A percentile compares a stretch with the other conserved stretches of the same genome.
Conservation (phyloP, 2,329 filamentous ascomycete genomes). For the Cylindrodendrum hubeiense region DNA sequence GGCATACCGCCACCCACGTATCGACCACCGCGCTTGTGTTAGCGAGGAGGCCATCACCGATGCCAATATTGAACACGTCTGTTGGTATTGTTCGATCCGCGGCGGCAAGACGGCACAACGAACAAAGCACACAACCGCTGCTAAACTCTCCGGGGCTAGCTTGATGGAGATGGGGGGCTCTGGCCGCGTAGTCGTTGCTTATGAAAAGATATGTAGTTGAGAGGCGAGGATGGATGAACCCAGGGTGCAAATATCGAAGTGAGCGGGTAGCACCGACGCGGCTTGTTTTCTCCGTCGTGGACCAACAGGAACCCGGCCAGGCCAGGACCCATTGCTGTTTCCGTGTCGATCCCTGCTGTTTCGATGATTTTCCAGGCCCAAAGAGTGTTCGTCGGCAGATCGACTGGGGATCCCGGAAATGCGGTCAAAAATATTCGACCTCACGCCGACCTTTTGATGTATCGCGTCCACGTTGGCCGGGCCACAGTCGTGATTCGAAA, state of each 20-base stretch:
- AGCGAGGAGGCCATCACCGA: not conserved
- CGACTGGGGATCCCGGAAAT: slow-evolving; percentile 5
- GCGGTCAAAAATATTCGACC: slow-evolving; percentile 25
- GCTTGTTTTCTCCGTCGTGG: slow-evolving; percentile 4
- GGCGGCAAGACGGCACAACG: not conserved
- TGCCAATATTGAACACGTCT: not conserved
- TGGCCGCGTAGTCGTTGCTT: not conserved
- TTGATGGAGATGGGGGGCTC: no score
- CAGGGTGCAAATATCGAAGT: slow-evolving; percentile 2
- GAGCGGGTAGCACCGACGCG: slow-evolving; percentile 10
- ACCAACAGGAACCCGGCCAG: slow-evolving; percentile 7
- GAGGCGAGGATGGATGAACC: slow-evolving; percentile 13
- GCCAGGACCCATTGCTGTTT: not conserved
- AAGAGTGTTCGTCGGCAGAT: slow-evolving; percentile 17
- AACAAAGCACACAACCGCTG: not conserved
- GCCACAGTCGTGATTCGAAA: slow-evolving; percentile 6
- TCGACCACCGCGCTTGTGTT: not conserved
- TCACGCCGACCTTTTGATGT: not conserved
- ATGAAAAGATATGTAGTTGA: slow-evolving; percentile 6
- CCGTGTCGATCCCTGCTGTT: slow-evolving; percentile 9
- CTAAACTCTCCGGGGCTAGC: not conserved
- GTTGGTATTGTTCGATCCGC: not conserved
- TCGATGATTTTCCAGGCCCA: not conserved
- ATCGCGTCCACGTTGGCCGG: slow-evolving; percentile 12
- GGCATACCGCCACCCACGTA: not conserved